Percentiles rank a stretch among this genome's conserved stretches.
Evolutionary conservation across 2,329 filamentous ascomycete genomes (phyloP).

Genomic region (Lachnellula suecica): DNA sequence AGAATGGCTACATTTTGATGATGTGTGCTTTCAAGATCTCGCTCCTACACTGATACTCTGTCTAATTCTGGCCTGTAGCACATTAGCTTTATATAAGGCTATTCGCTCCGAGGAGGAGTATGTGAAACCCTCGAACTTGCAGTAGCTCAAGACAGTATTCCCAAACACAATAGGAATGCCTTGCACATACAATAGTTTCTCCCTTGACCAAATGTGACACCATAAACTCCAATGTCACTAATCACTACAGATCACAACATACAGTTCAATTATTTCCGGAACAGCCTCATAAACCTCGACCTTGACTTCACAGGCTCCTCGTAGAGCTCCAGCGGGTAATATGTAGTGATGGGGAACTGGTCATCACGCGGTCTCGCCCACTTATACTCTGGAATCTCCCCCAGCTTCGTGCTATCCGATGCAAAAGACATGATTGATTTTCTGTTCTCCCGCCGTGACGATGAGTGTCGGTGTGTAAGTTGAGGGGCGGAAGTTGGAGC

Average conservation of each 20-base stretch:
- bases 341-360: constrained; percentile 20
- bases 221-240: background rate
- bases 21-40: background rate
- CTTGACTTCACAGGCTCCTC: constrained; percentile 22
- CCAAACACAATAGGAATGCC: too few relatives aligned
- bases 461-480: background rate
- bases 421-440: constrained; percentile 37
- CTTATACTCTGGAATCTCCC: constrained; percentile 38
- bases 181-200: too few relatives aligned
- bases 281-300: constrained; percentile 23
- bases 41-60: background rate
- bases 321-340: constrained; percentile 23
- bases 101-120: too few relatives aligned
- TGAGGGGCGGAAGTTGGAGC: background rate
- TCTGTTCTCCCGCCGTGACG: constrained; percentile 12
- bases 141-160: too few relatives aligned
- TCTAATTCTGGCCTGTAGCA: background rate
- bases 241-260: background rate
- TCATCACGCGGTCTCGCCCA: constrained; percentile 11
- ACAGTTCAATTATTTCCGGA: constrained; percentile 10
- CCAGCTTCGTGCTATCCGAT: constrained; percentile 45
- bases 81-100: too few relatives aligned
- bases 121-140: too few relatives aligned
- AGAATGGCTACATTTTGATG: background rate
- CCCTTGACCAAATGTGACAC: background rate